Evolutionary conservation across 1,284 basidiomycete species (phyloP).

Genomic region (Exobasidium cylindrosporum): DNA sequence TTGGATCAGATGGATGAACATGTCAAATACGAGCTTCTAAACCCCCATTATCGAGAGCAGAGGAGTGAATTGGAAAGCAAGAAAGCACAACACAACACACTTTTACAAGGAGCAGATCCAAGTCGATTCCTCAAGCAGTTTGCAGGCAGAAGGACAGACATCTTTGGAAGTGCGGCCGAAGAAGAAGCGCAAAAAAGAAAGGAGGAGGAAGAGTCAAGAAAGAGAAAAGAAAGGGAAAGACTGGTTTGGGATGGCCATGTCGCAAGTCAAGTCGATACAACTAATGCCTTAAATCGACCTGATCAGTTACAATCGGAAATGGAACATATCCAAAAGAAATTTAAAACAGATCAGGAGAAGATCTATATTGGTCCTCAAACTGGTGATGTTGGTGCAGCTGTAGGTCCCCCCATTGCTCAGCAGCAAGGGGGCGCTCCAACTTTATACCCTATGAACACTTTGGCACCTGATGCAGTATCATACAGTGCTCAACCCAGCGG

Average conservation of each 20-base stretch:
- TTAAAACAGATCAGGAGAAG: constrained; percentile 17
- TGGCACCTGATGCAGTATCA: neutral
- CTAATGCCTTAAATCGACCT: constrained; percentile 22
- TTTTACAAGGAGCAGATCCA: constrained; percentile 49
- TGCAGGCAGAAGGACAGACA: constrained; percentile 42
- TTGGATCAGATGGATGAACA: constrained; percentile 94
- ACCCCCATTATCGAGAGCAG: constrained; percentile 66
- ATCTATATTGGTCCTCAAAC: constrained; percentile 34
- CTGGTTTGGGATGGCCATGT: constrained; percentile 53
- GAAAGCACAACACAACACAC: constrained; percentile 46
- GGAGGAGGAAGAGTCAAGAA: constrained; percentile 41
- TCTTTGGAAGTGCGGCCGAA: constrained; percentile 38
- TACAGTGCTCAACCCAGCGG: constrained; percentile 1
- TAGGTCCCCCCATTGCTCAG: neutral
- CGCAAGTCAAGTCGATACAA: constrained; percentile 31
- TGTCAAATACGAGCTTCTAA: constrained; percentile 95
- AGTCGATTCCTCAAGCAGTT: constrained; percentile 44
- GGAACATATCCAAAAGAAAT: constrained; percentile 26
- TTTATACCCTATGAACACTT: neutral
- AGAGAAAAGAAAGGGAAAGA: constrained; percentile 48
- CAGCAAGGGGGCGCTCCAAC: neutral
- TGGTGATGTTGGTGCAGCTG: neutral
- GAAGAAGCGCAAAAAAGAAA: constrained; percentile 37
- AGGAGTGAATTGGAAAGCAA: constrained; percentile 45
- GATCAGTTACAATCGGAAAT: constrained; percentile 34